Base-by-base conservation (phyloP, 2,329 filamentous ascomycete species). In the Fusarium continuum region DNA sequence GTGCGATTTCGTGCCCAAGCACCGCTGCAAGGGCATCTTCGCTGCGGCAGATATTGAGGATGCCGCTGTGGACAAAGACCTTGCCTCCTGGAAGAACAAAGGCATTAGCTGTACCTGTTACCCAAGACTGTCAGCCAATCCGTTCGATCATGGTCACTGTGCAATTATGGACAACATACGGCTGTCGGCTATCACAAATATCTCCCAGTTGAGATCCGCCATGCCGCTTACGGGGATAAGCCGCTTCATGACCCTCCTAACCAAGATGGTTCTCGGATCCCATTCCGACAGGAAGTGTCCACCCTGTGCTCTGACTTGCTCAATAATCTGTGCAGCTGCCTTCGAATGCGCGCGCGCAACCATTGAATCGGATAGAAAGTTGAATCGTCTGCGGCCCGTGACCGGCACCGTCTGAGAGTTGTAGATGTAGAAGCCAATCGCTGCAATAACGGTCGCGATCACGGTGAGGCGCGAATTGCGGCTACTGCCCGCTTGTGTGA, bases 71-170 rank as follows among this genome's bases (percentile, higher is more conserved):
- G 3, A 94, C 90, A 72, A 93, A 93, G 1, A 94, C 90, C 69
- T 93, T 92, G 20, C 91, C 90, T 5, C 87, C 90, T 0, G 91
- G 91, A 6, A 92, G 82, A 2, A 94, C 90, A 70, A 93, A 92
- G 0, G 91, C 91, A 69, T 94, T 94, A 63, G 83, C 81, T 32
- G 83, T 84, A 34, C 70, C 79, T 82, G 45, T n/a, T 28, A 25
- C 10, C 17, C 17, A 34, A 10, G 23, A n/a, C 4, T 32, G 41
- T 66, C 25, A 58, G 45, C 13, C 32, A 17, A n/a, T n/a, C n/a
- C n/a, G n/a, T 43, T 45, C 16, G 5, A 40, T 17, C 8, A 9
- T n/a, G n/a, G n/a, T 26, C 20, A n/a, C 22, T 25, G 5, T 6
- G 3, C 6, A 34, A 26, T 14, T 20, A n/a, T 6, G 10, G 36